Evolutionary conservation across 2,329 filamentous ascomycete genomes (phyloP).

Genomic region (Talaromyces pinophilus): DNA sequence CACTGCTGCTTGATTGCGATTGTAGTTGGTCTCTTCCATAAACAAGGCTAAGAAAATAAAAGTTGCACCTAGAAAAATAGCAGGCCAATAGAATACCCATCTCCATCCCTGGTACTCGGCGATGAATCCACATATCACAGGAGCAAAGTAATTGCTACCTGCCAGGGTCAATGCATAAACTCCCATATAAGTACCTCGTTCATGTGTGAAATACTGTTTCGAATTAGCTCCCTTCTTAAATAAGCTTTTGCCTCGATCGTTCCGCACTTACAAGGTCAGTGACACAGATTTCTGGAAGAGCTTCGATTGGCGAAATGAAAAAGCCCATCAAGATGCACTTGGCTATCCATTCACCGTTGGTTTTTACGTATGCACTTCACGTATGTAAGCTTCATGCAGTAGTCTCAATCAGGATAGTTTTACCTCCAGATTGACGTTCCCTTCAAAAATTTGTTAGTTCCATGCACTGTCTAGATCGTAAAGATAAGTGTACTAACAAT

Average conservation of each 20-base stretch:
- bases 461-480: too few relatives aligned
- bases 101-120: slow-evolving; percentile 49
- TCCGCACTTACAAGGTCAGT: slow-evolving; percentile 42
- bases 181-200: slow-evolving; percentile 45
- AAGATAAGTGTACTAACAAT: slow-evolving; percentile 30
- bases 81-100: slow-evolving; percentile 55
- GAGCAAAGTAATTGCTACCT: slow-evolving; percentile 47
- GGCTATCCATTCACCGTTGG: slow-evolving; percentile 44
- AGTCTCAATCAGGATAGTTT: neutral
- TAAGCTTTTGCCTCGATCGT: neutral
- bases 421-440: slow-evolving; percentile 21
- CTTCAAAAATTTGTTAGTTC: slow-evolving; percentile 4
- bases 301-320: slow-evolving; percentile 45
- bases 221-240: neutral
- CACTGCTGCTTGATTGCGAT: slow-evolving; percentile 27
- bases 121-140: slow-evolving; percentile 52
- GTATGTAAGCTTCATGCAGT: slow-evolving; percentile 23
- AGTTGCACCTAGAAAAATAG: slow-evolving; percentile 51
- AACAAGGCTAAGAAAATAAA: slow-evolving; percentile 56
- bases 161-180: slow-evolving; percentile 44
- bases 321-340: slow-evolving; percentile 42
- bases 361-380: slow-evolving; percentile 35
- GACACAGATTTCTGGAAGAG: slow-evolving; percentile 44
- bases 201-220: slow-evolving; percentile 46
- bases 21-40: slow-evolving; percentile 59